phyloP scores from a whole-genome alignment of 768 basidiomycete genomes.

The Mycena floridula region DNA sequence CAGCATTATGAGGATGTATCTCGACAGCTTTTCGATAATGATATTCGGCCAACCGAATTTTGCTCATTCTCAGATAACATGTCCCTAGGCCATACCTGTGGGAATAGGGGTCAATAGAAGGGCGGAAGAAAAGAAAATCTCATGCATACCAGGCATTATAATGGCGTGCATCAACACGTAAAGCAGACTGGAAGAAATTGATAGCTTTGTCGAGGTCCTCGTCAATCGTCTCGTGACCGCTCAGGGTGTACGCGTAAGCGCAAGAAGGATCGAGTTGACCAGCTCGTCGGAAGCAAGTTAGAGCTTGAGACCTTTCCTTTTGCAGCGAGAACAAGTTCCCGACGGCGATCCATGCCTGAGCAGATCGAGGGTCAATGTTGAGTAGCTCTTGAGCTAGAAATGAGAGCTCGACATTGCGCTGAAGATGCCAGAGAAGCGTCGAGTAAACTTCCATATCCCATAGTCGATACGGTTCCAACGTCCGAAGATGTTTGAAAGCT shows the following conservation, averaged over 20 bases:
- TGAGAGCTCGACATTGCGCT: conserved; percentile 77
- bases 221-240: conserved; percentile 95
- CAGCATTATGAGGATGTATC: conserved; percentile 92
- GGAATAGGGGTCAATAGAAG: conserved; percentile 26
- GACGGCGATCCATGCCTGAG: conserved; percentile 93
- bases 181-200: conserved; percentile 85
- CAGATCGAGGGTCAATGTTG: conserved; percentile 71
- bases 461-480: conserved; percentile 84
- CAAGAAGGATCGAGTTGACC: conserved; percentile 83
- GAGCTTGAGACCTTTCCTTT: conserved; percentile 88
- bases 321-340: conserved; percentile 95
- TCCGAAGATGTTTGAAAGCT: conserved; percentile 76
- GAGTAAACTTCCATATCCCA: conserved; percentile 96
- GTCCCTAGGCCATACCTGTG: conserved; percentile 97
- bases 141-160: conserved; percentile 93
- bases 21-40: conserved; percentile 90
- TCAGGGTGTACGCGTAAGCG: conserved; percentile 94
- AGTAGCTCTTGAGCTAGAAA: conserved; percentile 91
- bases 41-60: conserved; percentile 89
- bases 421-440: conserved; percentile 92
- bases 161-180: conserved; percentile 87
- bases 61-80: conserved; percentile 93
- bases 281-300: conserved; percentile 92
- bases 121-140: conserved; percentile 9
- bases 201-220: conserved; percentile 93